Evolutionary conservation across 768 basidiomycete species (phyloP).

Genomic region (Pholiota molesta): DNA sequence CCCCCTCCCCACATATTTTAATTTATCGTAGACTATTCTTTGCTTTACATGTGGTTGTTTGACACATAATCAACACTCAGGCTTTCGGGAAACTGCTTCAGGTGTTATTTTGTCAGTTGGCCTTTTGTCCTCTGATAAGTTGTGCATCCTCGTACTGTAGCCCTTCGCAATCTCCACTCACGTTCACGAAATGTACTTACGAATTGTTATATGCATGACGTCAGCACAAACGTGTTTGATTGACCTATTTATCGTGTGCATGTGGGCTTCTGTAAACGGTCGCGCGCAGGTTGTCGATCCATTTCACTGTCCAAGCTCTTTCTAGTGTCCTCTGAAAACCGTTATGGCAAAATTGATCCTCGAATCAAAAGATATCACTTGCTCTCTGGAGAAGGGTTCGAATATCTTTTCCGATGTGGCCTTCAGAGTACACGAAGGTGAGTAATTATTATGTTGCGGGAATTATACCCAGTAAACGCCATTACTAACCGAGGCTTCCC

Average conservation of each 20-base stretch:
- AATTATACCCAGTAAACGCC: background rate
- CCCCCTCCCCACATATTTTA: conserved; percentile 7
- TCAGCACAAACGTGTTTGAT: conserved; percentile 9
- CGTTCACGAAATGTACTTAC: background rate
- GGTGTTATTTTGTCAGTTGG: background rate
- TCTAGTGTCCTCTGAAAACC: background rate
- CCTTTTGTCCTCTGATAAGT: background rate
- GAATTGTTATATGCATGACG: background rate
- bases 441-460: background rate
- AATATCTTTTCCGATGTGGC: conserved; percentile 62
- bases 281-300: background rate
- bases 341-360: conserved; percentile 41
- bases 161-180: conserved; percentile 5
- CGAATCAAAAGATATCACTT: conserved; percentile 55
- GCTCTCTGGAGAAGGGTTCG: conserved; percentile 46
- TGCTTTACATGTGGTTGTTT: conserved; percentile 14
- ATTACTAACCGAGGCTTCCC: background rate
- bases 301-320: background rate
- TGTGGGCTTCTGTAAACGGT: background rate
- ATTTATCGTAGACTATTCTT: conserved; percentile 24
- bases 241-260: background rate
- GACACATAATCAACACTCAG: conserved; percentile 8
- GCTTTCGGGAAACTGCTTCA: background rate
- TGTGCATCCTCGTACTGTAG: background rate
- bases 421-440: conserved; percentile 63